These are phyloP conservation scores for Scytalidium sp. DNA, from an alignment of 2,329 filamentous ascomycete genomes.

Conservation along the genomic window DNA sequence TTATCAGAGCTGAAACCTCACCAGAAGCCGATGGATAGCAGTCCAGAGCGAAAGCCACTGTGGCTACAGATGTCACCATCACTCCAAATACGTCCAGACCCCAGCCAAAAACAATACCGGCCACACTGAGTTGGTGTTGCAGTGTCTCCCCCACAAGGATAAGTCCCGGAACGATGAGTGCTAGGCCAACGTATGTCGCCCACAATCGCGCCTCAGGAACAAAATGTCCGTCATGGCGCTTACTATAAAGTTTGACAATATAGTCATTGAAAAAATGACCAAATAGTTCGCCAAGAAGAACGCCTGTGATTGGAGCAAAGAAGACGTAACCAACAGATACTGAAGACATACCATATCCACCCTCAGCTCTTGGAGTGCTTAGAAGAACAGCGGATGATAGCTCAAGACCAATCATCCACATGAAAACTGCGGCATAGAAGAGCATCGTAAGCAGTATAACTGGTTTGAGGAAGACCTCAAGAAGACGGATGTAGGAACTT, in stretches of 20 bases:
- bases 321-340: constrained; percentile 19
- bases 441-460: too few species aligned
- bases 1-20: constrained; percentile 14
- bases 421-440: constrained; percentile 7
- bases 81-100: constrained; percentile 1
- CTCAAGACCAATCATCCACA: constrained; percentile 23
- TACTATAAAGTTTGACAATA: constrained; percentile 22
- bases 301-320: constrained; percentile 24
- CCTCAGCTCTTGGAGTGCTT: constrained; percentile 10
- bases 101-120: constrained; percentile 16
- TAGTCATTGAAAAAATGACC: constrained; percentile 28
- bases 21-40: constrained; percentile 14
- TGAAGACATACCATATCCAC: constrained; percentile 18
- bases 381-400: constrained; percentile 19
- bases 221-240: constrained; percentile 18
- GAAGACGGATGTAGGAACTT: constrained; percentile 19
- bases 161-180: constrained; percentile 11
- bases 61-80: constrained; percentile 8
- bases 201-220: constrained; percentile 9
- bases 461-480: constrained; percentile 5
- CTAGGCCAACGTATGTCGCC: neutral
- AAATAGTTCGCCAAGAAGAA: constrained; percentile 21
- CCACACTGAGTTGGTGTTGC: constrained; percentile 10
- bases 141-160: constrained; percentile 15
- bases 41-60: constrained; percentile 9